Base-by-base conservation (phyloP, 257 asterid genomes). In the Fraxinus anomala region DNA sequence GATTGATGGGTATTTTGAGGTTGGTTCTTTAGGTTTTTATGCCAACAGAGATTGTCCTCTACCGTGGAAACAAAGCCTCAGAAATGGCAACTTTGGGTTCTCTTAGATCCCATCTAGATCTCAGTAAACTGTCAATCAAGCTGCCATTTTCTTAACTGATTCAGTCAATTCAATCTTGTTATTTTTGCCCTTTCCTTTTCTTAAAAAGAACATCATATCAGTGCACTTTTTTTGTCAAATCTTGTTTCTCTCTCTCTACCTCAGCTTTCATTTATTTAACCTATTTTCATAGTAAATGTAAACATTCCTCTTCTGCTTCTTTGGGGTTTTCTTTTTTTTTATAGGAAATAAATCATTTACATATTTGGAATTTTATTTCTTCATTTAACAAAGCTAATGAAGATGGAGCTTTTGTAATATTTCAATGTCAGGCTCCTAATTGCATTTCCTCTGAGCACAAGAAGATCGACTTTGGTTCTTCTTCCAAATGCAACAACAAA, bases 101-200 rank as follows among this genome's bases (percentile, higher is more conserved):
- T 66, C 49, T 71, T 59, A 76, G 78, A 81, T 79, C 54, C 79
- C 49, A 73, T 24, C 73, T 76, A 73, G 77, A 73, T 82, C 71
- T 83, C 78, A 68, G 16, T 61, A 23, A 75, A 80, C 81, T 79
- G 84, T 77, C 82, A 76, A 63, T 79, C 70, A 49, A 37, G 83
- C 81, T 67, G 75, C 86, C 68, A 49, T 79, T 51, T 75, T 72
- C 72, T 82, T 82, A 86, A 87, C 92, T 49, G 86, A 89, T 80
- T 86, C 88, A 89, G 91, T 90, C 96, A 85, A 83, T 87, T 90
- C 96, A 84, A 80, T 83, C 80, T 77, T 85, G 83, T 82, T 76
- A 70, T 56, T 78, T 80, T 66, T 31, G 40, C 73, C 56, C 49
- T 44, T 68, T 37, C 69, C 36, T 36, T 30, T 30, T 78, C 36